Evolutionary conservation across 1,284 basidiomycete species (phyloP).

Genomic region (Microbotryum lychnidis-dioicae): DNA sequence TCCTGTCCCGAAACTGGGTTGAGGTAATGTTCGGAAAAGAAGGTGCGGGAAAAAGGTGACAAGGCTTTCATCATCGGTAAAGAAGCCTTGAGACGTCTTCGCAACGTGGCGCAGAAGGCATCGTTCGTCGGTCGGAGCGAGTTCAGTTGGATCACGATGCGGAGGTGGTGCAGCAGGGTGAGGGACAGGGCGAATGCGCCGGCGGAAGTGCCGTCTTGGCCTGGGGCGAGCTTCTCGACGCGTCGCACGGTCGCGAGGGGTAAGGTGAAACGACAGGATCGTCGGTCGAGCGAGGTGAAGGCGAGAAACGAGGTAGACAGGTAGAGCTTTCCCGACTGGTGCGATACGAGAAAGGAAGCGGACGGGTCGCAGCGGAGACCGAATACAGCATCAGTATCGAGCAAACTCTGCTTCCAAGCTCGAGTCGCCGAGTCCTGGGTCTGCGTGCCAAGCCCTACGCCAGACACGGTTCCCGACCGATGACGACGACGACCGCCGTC

Average conservation of each 20-base stretch:
- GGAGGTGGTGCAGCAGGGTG: conserved; percentile 51
- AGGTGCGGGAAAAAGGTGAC: conserved; percentile 81
- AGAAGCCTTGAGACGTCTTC: conserved; percentile 82
- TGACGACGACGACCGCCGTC: too few relatives aligned
- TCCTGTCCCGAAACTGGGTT: conserved; percentile 40
- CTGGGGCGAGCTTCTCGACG: conserved; percentile 61
- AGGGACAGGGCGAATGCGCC: conserved; percentile 92
- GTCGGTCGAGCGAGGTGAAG: conserved; percentile 84
- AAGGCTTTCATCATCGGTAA: conserved; percentile 65
- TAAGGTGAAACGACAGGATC: conserved; percentile 82
- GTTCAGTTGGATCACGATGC: conserved; percentile 72
- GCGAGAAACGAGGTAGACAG: conserved; percentile 83
- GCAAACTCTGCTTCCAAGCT: background rate
- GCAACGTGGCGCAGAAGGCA: conserved; percentile 79
- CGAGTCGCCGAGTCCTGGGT: background rate
- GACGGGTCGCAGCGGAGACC: background rate
- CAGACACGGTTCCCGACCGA: too few relatives aligned
- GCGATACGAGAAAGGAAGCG: background rate
- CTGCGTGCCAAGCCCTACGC: too few relatives aligned
- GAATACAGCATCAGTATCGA: background rate
- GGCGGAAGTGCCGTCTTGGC: conserved; percentile 46
- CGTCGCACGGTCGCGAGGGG: conserved; percentile 87
- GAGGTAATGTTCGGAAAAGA: conserved; percentile 82
- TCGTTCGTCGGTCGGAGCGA: conserved; percentile 93
- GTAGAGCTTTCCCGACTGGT: conserved; percentile 79